Conservation (phyloP, 2,329 filamentous ascomycete genomes). For the Diaporthe ampelina region DNA sequence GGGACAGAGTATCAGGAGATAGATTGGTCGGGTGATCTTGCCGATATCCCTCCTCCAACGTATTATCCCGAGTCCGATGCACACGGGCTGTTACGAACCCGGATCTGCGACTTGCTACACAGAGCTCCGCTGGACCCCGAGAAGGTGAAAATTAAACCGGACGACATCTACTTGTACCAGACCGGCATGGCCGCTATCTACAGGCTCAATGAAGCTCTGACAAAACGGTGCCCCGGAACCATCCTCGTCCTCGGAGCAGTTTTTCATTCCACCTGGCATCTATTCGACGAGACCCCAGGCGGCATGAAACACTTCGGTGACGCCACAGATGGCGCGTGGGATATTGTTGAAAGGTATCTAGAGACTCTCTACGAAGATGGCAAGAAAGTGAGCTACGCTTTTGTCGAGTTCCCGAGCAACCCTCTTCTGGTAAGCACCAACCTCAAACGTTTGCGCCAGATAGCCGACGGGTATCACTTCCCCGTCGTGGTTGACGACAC, state of each 20-base stretch:
- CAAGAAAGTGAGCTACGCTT: constrained; percentile 59
- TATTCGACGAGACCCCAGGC: constrained; percentile 59
- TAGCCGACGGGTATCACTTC: constrained; percentile 62
- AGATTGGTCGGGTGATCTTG: constrained; percentile 44
- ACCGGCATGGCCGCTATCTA: constrained; percentile 69
- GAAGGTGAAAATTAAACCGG: constrained; percentile 46
- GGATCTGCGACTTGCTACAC: constrained; percentile 58
- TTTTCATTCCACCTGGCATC: constrained; percentile 64
- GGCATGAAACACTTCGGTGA: constrained; percentile 65
- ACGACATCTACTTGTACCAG: constrained; percentile 67
- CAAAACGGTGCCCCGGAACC: constrained; percentile 50
- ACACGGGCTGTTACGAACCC: constrained; percentile 55
- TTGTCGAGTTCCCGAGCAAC: constrained; percentile 66
- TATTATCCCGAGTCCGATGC: constrained; percentile 55
- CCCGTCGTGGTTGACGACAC: constrained; percentile 64
- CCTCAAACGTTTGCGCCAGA: constrained; percentile 52
- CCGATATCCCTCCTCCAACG: constrained; percentile 50
- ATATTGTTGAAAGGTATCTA: constrained; percentile 61
- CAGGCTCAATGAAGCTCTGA: constrained; percentile 55
- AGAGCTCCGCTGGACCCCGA: constrained; percentile 54
- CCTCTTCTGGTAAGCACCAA: constrained; percentile 59
- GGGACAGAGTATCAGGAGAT: constrained; percentile 52
- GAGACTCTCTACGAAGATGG: constrained; percentile 55
- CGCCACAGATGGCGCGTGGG: constrained; percentile 53
- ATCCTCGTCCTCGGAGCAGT: constrained; percentile 63